Base-by-base conservation (phyloP, 106 monocot genomes). In the Dioscorea dumetorum region DNA sequence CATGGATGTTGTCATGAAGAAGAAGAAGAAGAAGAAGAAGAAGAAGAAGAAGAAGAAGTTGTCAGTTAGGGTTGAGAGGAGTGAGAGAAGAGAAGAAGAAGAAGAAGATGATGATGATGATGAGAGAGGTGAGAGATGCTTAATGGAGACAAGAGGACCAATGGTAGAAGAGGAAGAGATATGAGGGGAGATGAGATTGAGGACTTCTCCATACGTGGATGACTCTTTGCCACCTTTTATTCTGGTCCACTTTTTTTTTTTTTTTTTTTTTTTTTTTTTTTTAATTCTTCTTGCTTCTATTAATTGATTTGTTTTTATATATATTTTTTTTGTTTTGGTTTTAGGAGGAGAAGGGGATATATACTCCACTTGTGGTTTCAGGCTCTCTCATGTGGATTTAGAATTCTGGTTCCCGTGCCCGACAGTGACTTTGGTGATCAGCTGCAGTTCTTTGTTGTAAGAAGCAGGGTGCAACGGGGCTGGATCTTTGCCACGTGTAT, bases 171-270 rank as follows among this genome's bases (percentile, higher is more conserved):
- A 72, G 87, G 76, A 84, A 84, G 81, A 82, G 84, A 77, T 87
- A 74, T 67, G 85, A 84, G 68, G 67, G 84, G 41, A 41, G 1
- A 41, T 41, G 41, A 41, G 41, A 41, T 1, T 75, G 70, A 31
- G 31, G 60, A 76, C 22, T 74, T 75, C 75, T 77, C 28, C 81
- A 67, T 66, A 79, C 91, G 91, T 91, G 91, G 87, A 78, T 58
- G 72, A 73, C 76, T 82, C 74, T 49, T 33, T 18, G 75, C 84
- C 88, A 81, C 76, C 73, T 24, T 72, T 64, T 35, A 17, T 64
- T 34, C 33, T 34, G 12, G 12, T 54, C 19, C 4, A 19, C 54
- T 54, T 54, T 41, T 54, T 41, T 41, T 41, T 5, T 5, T 41
- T 41, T 41, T 41, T 41, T 41, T 41, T 41, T 41, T 41, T 8